Conservation (phyloP, 192 early-diverging fungal genomes). For the Podochytrium sp. region DNA sequence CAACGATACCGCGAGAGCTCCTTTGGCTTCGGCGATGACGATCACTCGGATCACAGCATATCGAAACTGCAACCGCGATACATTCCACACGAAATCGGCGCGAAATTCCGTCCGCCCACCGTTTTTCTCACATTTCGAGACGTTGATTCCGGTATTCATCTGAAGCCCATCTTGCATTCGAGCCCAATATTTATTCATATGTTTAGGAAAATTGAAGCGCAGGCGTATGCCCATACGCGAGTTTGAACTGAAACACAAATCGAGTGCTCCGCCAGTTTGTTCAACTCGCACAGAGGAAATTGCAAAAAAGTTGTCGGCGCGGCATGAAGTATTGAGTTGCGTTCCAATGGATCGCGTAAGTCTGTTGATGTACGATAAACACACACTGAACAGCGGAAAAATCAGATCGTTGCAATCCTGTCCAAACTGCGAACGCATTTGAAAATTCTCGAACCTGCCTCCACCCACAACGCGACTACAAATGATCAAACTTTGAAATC, state of each 20-base stretch:
- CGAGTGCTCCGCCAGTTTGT: neutral
- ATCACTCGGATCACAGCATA: neutral
- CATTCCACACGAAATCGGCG: neutral
- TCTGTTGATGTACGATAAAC: neutral
- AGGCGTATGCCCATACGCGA: conserved; percentile 39
- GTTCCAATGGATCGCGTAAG: conserved; percentile 34
- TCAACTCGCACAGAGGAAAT: neutral
- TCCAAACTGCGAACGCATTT: neutral
- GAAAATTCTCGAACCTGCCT: neutral
- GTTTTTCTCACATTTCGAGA: conserved; percentile 3
- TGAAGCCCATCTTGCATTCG: neutral
- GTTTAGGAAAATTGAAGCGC: conserved; percentile 22
- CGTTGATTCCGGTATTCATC: neutral
- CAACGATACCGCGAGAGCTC: neutral
- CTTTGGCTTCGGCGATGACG: neutral
- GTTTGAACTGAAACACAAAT: neutral
- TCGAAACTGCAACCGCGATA: neutral
- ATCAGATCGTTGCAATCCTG: neutral
- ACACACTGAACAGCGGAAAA: neutral
- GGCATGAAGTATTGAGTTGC: conserved; percentile 27
- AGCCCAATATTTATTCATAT: neutral
- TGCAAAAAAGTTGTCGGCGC: conserved; percentile 18
- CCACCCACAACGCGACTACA: too few species aligned
- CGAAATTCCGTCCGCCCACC: conserved; percentile 1
- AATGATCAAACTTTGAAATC: neutral